Evolutionary conservation across 352 stramenopile genomes (phyloP).

Genomic region (Phytopythium cucurbitacearum): DNA sequence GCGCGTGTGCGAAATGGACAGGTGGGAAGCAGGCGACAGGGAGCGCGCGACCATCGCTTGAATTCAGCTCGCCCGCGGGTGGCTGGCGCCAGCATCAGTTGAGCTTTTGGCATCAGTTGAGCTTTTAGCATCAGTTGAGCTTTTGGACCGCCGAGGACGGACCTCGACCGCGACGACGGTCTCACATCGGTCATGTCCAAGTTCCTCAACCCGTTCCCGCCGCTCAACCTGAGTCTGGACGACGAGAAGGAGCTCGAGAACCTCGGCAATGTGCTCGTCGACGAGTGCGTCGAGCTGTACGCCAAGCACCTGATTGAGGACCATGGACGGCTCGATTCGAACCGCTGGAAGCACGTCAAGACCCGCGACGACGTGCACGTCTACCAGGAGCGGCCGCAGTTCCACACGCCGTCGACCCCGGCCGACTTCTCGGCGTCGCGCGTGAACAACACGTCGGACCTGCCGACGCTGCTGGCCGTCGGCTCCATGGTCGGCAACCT

Average conservation of each 20-base stretch:
- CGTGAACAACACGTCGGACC: constrained; percentile 9
- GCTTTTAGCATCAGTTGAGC: no score
- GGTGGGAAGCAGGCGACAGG: no score
- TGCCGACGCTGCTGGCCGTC: constrained; percentile 29
- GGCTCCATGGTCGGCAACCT: constrained; percentile 35
- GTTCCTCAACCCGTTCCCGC: constrained; percentile 12
- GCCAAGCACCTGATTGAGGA: constrained; percentile 16
- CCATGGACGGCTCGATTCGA: constrained; percentile 16
- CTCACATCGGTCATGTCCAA: constrained; percentile 6
- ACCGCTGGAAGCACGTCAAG: constrained; percentile 24
- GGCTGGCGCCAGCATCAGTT: no score
- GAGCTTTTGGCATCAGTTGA: no score
- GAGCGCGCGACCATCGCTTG: no score
- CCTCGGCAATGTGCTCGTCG: constrained; percentile 3
- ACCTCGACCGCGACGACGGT: not conserved
- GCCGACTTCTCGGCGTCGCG: constrained; percentile 3
- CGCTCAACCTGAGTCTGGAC: constrained; percentile 2
- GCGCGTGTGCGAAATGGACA: no score
- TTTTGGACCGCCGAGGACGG: no score
- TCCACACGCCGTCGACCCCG: not conserved
- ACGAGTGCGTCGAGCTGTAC: constrained; percentile 9
- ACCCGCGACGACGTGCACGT: constrained; percentile 23
- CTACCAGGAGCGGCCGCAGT: constrained; percentile 15
- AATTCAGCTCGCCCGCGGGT: no score
- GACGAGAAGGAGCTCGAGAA: constrained; percentile 8